phyloP scores from a whole-genome alignment of 192 early-diverging fungal species.

The Dimargaris cristalligena region DNA sequence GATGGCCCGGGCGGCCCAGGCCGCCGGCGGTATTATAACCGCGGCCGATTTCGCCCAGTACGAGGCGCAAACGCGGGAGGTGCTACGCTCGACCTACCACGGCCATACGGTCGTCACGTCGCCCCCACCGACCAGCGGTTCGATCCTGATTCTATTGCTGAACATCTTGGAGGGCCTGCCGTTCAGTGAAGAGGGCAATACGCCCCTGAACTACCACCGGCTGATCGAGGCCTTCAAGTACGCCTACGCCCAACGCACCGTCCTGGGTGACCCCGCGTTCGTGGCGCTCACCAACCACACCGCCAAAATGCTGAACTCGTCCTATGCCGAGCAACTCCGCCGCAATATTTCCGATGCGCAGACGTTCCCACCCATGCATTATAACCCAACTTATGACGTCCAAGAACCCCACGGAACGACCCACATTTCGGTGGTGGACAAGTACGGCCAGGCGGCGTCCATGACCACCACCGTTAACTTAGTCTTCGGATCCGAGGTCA shows the following conservation, averaged over 20 bases:
- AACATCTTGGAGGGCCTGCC: conserved; percentile 77
- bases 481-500: conserved; percentile 70
- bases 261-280: conserved; percentile 67
- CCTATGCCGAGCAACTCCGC: conserved; percentile 43
- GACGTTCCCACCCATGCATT: conserved; percentile 55
- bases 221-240: conserved; percentile 77
- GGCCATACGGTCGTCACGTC: conserved; percentile 55
- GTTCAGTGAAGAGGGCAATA: conserved; percentile 34
- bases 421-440: conserved; percentile 68
- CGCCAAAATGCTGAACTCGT: conserved; percentile 46
- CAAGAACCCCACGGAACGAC: conserved; percentile 78
- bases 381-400: conserved; percentile 61
- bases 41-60: conserved; percentile 56
- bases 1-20: conserved; percentile 44
- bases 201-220: conserved; percentile 56
- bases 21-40: conserved; percentile 59
- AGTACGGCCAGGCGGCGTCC: conserved; percentile 57
- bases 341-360: conserved; percentile 51
- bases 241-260: conserved; percentile 67
- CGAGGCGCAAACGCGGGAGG: conserved; percentile 33
- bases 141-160: conserved; percentile 62
- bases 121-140: conserved; percentile 67
- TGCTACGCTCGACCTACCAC: conserved; percentile 55
- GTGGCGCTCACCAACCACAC: conserved; percentile 25
- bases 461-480: conserved; percentile 83